These are phyloP conservation scores for Stephania yunnanensis DNA, from an alignment of 164 flowering plant genomes.

Conservation along the genomic window DNA sequence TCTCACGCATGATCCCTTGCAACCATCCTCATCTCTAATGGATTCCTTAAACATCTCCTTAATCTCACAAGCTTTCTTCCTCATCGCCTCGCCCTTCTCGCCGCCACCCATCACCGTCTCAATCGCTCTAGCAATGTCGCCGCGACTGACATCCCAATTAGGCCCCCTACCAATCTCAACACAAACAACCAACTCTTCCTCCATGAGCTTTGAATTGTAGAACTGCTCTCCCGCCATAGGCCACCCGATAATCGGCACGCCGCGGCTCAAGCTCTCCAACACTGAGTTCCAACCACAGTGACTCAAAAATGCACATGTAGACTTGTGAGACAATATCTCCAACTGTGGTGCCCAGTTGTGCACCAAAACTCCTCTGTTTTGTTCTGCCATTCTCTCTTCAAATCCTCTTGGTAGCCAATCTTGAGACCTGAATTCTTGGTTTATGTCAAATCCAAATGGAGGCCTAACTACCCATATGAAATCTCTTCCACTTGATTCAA, in stretches of 20 bases:
- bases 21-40: slow-evolving; percentile 8
- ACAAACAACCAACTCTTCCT: slow-evolving; percentile 2
- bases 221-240: slow-evolving; percentile 7
- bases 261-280: slow-evolving; percentile 7
- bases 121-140: slow-evolving; percentile 1
- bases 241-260: slow-evolving; percentile 5
- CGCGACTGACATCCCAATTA: neutral
- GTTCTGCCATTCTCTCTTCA: slow-evolving; percentile 2
- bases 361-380: slow-evolving; percentile 8
- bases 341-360: slow-evolving; percentile 8
- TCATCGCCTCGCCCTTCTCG: slow-evolving; percentile 7
- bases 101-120: slow-evolving; percentile 5
- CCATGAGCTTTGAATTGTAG: slow-evolving; percentile 7
- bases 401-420: slow-evolving; percentile 8
- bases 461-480: slow-evolving; percentile 13
- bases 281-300: slow-evolving; percentile 13
- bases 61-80: neutral
- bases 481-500: neutral
- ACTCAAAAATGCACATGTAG: slow-evolving; percentile 10
- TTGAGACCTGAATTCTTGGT: neutral
- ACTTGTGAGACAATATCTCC: slow-evolving; percentile 6
- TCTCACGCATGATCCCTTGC: slow-evolving; percentile 5
- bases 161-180: slow-evolving; percentile 5
- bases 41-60: slow-evolving; percentile 2
- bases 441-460: neutral